phyloP scores from a whole-genome alignment of 805 yeast species.

The Lipomyces spencermartinsiae region DNA sequence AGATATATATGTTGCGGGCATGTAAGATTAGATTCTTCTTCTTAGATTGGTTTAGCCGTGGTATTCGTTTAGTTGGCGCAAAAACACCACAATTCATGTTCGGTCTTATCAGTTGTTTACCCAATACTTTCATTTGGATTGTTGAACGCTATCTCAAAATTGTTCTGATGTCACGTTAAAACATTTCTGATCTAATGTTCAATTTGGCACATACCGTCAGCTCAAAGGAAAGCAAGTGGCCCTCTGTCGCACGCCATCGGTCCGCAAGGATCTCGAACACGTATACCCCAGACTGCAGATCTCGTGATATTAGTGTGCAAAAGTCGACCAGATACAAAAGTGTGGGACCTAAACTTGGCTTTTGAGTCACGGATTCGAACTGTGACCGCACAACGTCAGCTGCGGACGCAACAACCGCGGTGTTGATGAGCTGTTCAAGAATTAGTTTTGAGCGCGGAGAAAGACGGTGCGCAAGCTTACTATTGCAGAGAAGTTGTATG shows the following conservation, averaged over 20 bases:
- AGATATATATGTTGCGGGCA: neutral
- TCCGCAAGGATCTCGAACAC: conserved; percentile 30
- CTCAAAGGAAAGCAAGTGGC: conserved; percentile 11
- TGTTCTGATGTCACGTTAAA: neutral
- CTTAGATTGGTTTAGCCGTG: neutral
- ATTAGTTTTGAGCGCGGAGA: neutral
- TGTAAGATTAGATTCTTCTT: neutral
- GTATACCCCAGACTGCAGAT: neutral
- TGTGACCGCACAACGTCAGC: conserved; percentile 27
- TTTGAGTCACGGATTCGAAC: conserved; percentile 17
- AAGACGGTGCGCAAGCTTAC: neutral
- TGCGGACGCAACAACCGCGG: conserved; percentile 16
- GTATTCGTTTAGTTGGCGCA: neutral
- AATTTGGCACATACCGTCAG: neutral
- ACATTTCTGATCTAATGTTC: neutral
- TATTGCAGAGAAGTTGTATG: conserved; percentile 10
- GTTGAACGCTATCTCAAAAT: neutral
- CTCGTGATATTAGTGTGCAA: conserved; percentile 19
- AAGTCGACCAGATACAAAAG: conserved; percentile 21
- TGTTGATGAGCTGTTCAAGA: conserved; percentile 8
- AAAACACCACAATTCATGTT: neutral
- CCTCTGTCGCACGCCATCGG: conserved; percentile 19
- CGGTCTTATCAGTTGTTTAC: neutral
- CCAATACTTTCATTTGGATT: neutral
- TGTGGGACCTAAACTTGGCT: conserved; percentile 30